Evolutionary conservation across 2,329 filamentous ascomycete species (phyloP), one percentile per base, ranked within the genome.

Genomic region (Claviceps sp.): DNA sequence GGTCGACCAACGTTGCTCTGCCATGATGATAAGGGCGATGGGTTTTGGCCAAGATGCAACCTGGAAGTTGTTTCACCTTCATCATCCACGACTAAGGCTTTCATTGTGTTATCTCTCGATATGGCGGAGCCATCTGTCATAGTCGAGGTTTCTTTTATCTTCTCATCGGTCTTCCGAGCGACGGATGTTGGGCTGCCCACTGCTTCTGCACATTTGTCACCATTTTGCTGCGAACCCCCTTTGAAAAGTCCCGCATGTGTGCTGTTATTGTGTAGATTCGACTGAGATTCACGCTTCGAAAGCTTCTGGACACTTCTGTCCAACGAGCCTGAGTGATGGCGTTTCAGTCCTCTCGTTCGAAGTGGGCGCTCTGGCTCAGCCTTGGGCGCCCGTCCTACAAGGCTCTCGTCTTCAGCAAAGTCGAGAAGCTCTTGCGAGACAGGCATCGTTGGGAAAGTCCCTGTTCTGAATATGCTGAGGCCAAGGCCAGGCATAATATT

Each of bases 401-500:
- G 54, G 2, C 68, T 70, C 51, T 71, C 64, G 9, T 66, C 61
- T 42, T 68, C 64, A 14, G 71, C 73, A 50, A 63, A 63, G 37
- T 70, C 63, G 2, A 77, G 52, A 13, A 79, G 58, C 7, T 60
- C 63, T 7, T 61, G 56, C 2, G 61, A 59, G 1, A 77, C 40
- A 1, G 70, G 67, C 30, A 76, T 63, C 1, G 55, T 54, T 2
- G 68, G 68, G 2, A 66, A 60, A 22, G 55, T 60, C 14, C 67
- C 67, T 20, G 67, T 67, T 37, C 62, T 65, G 14, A 76, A 58
- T 5, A 70, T 69, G 52, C 74, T 78, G 46, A 62, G 50, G 42
- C 67, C 66, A 20, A 79, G 52, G 1, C 75, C 75, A 20, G 52
- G 38, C 4, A 55, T 48, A 9, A 44, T 44, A 34, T 37, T 40